phyloP scores from a whole-genome alignment of 192 early-diverging fungal genomes.

The Backusella tarrabulga region DNA sequence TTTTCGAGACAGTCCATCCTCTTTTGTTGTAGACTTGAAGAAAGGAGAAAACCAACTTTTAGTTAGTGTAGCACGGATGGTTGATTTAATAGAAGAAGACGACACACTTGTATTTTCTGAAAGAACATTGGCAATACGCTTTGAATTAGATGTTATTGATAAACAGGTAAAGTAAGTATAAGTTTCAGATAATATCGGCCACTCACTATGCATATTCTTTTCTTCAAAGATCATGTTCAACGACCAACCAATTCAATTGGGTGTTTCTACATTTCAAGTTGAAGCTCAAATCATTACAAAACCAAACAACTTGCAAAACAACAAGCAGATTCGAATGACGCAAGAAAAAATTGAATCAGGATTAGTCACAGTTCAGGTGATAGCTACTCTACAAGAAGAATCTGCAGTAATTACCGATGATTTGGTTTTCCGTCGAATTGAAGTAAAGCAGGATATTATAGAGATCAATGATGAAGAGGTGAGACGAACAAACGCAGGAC shows the following conservation, averaged over 20 bases:
- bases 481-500: constrained; percentile 44
- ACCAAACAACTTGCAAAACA: constrained; percentile 36
- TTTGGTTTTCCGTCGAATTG: constrained; percentile 47
- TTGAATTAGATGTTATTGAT: constrained; percentile 53
- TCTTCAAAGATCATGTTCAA: constrained; percentile 48
- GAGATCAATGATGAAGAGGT: constrained; percentile 53
- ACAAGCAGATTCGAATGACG: constrained; percentile 39
- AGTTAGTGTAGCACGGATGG: constrained; percentile 53
- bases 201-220: constrained; percentile 2
- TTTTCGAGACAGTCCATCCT: background rate
- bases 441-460: constrained; percentile 44
- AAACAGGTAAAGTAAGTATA: constrained; percentile 42
- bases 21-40: background rate
- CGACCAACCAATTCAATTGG: constrained; percentile 48
- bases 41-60: constrained; percentile 43
- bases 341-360: constrained; percentile 48
- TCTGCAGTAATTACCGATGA: constrained; percentile 25
- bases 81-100: constrained; percentile 55
- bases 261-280: constrained; percentile 36
- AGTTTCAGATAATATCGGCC: background rate
- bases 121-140: constrained; percentile 50
- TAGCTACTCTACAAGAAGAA: constrained; percentile 37
- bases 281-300: constrained; percentile 41
- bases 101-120: constrained; percentile 49
- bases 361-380: constrained; percentile 54